Percentiles rank a stretch among this genome's conserved stretches.
Evolutionary conservation across 768 basidiomycete genomes (phyloP).

Genomic region (Boletus tomentosulus): DNA sequence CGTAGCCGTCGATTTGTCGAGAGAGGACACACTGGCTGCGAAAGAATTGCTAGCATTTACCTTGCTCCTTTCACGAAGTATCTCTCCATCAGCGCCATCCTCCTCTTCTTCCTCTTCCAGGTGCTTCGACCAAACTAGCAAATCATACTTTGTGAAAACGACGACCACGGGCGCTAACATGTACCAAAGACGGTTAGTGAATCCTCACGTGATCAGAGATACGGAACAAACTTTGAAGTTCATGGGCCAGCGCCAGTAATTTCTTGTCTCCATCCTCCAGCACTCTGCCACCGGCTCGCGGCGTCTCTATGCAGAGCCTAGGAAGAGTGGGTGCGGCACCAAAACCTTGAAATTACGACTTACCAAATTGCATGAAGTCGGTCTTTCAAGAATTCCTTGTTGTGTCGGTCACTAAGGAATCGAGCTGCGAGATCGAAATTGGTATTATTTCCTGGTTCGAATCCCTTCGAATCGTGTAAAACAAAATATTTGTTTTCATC

Average conservation of each 20-base stretch:
- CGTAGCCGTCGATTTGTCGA: background rate
- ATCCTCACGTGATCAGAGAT: background rate
- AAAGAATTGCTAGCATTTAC: background rate
- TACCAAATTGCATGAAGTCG: conserved; percentile 5
- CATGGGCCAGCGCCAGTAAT: background rate
- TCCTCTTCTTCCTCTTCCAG: background rate
- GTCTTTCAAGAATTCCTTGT: background rate
- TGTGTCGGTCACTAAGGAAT: conserved; percentile 1
- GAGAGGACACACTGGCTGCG: background rate
- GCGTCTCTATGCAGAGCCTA: conserved; percentile 9
- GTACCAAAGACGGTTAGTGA: background rate
- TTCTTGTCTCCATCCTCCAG: conserved; percentile 6
- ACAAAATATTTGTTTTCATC: conserved; percentile 5
- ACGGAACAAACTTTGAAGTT: background rate
- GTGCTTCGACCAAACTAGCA: background rate
- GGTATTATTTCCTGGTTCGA: background rate
- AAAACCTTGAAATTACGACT: background rate
- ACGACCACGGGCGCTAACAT: conserved; percentile 1
- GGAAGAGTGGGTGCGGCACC: background rate
- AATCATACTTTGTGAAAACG: conserved; percentile 9
- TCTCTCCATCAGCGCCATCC: background rate
- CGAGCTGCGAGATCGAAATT: background rate
- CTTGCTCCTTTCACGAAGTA: background rate
- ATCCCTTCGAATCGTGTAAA: conserved; percentile 4
- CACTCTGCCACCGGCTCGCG: conserved; percentile 5